Base-by-base conservation (phyloP, 805 yeast genomes). In the Tetrapisispora taiwanensis region DNA sequence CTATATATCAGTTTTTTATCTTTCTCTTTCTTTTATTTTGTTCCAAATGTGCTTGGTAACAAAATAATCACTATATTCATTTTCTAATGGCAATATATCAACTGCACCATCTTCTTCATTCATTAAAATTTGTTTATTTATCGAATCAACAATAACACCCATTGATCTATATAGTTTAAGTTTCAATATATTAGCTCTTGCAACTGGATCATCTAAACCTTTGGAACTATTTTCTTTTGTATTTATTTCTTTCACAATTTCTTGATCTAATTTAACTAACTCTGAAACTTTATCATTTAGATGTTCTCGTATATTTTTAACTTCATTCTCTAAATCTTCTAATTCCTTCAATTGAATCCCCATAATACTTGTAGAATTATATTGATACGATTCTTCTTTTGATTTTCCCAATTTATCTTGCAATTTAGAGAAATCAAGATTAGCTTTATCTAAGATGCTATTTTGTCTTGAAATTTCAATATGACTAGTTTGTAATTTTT, bases 21-120 rank as follows among this genome's bases (percentile, higher is more conserved):
- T 18, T 19, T 30, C 19, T 14, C 31, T 41, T 20, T 42, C 30
- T 24, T 42, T 35, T 12, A 42, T 20, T 31, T 36, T 42, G 20
- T 84, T 92, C 95, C 95, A 85, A 28, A 85, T 74, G 56, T 76
- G 81, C 55, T 85, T 84, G 13, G 86, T 74, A 27, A 83, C 73
- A 59, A 83, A 84, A 54, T 72, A 81, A 46, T 79, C 80, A 53
- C 83, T 76, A 48, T 79, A 76, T 46, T 76, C 56, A 41, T 63
- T 68, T 22, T 70, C 73, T 28, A 78, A 71, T 24, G 75, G 72
- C 42, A 82, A 60, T 8, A 75, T 66, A 51, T 73, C 75, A 1
- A 78, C 63, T 24, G 67, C 58, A 39, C 62, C n/a, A 60, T 59
- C 44, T 70, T 71, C 54, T 75, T 76, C 46, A 8, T 72, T 66